Evolutionary conservation across 768 basidiomycete species (phyloP).

Genomic region (Suillus subalutaceus): DNA sequence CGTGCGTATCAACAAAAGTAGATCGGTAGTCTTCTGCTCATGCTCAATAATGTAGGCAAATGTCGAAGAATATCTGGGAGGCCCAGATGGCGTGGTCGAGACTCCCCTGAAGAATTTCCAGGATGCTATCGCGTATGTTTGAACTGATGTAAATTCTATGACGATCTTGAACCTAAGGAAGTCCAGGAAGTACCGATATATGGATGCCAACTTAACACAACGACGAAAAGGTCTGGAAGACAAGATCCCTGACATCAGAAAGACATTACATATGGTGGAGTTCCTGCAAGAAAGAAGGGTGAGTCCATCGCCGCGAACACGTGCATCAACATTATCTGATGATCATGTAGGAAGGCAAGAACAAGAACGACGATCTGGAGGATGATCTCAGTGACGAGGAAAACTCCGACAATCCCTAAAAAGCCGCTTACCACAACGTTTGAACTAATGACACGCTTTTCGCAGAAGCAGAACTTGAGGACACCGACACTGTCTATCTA

Average conservation of each 20-base stretch:
- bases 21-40: constrained; percentile 5
- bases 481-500: constrained; percentile 86
- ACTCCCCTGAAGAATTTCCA: constrained; percentile 78
- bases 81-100: constrained; percentile 78
- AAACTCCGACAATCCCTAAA: constrained; percentile 31
- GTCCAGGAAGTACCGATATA: constrained; percentile 96
- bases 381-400: constrained; percentile 58
- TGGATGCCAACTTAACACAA: constrained; percentile 86
- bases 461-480: constrained; percentile 86
- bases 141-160: constrained; percentile 11
- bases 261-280: constrained; percentile 89
- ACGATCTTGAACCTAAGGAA: constrained; percentile 23
- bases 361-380: constrained; percentile 52
- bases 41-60: constrained; percentile 58
- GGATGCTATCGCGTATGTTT: constrained; percentile 88
- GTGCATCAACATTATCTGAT: not conserved
- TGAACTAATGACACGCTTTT: constrained; percentile 93
- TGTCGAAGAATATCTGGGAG: constrained; percentile 85
- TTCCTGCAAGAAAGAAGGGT: constrained; percentile 75
- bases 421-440: constrained; percentile 82
- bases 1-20: constrained; percentile 49
- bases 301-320: constrained; percentile 26
- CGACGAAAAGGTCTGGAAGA: constrained; percentile 80
- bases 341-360: constrained; percentile 59
- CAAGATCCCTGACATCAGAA: constrained; percentile 95